Base-by-base conservation (phyloP, 2,329 filamentous ascomycete species). In the Penicillium sp. region DNA sequence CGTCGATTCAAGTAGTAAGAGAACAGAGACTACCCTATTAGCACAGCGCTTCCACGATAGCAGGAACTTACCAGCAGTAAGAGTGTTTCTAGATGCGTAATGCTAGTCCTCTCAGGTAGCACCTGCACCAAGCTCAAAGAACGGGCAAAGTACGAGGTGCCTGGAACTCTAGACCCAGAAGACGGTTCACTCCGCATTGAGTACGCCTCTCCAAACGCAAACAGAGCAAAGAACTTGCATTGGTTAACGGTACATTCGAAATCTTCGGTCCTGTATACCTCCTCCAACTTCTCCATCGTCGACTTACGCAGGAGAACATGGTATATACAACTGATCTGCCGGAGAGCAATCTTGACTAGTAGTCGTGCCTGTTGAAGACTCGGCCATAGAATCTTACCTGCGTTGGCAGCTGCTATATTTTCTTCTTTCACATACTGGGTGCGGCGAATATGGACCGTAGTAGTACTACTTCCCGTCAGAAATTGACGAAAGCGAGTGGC, bases 171-270 rank as follows among this genome's bases (percentile, higher is more conserved):
- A 3, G 68, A 71, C n/a, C 71, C 74, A 17, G 70, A 69, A 1
- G 68, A 68, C 59, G 74, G 66, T 61, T 75, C 61, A 1, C 76
- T 74, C 1, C 78, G 68, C 53, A 78, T 77, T 0, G 79, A 80
- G 60, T 82, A 82, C 2, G 80, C 78, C 54, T 82, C 79, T 0
- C 80, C 80, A 46, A 82, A 71, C 0, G 78, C 78, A 70, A 82
- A 81, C 8, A 82, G 64, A 0, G 77, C 76, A 48, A 80, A 82
- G 47, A 81, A 79, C 48, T 81, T 81, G 68, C 79, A 81, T 11
- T 80, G 67, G 69, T 78, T 80, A 55, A 77, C 17, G 46, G 73
- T 46, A 68, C 63, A 70, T 26, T 74, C 68, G 55, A 76, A 76
- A 21, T 70, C 67, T 4, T 64, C 69, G 3, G 65, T 73, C 48